These are phyloP conservation scores for Neurospora sp. DNA, from an alignment of 495 filamentous ascomycete genomes.

Conservation along the genomic window DNA sequence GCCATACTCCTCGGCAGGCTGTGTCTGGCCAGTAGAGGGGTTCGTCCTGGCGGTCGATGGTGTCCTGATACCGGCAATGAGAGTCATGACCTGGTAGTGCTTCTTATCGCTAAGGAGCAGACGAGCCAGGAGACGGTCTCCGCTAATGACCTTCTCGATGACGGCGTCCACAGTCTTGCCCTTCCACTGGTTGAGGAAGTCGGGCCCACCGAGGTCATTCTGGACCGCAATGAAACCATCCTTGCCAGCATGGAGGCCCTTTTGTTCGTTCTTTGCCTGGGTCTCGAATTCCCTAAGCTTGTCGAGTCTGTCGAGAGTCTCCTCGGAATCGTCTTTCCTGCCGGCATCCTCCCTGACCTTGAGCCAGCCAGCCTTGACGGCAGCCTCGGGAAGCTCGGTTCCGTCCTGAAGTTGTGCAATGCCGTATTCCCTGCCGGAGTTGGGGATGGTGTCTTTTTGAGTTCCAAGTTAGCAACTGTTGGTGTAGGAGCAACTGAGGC, in stretches of 20 bases:
- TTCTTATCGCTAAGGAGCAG: constrained; percentile 63
- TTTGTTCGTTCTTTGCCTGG: constrained; percentile 63
- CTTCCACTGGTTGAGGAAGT: constrained; percentile 70
- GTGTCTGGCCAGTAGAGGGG: constrained; percentile 61
- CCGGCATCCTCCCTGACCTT: constrained; percentile 89
- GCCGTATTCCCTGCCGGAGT: constrained; percentile 81
- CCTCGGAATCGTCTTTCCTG: constrained; percentile 71
- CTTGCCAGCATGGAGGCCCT: constrained; percentile 62
- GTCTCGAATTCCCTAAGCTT: constrained; percentile 67
- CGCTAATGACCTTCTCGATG: constrained; percentile 81
- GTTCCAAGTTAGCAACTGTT: constrained; percentile 16
- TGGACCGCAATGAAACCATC: constrained; percentile 57
- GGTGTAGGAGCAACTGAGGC: neutral
- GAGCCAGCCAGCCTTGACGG: constrained; percentile 77
- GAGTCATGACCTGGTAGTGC: constrained; percentile 70
- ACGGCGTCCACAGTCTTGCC: constrained; percentile 61
- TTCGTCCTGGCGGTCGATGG: constrained; percentile 76
- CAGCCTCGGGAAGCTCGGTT: constrained; percentile 63
- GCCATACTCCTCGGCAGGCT: constrained; percentile 77
- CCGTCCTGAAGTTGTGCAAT: constrained; percentile 61
- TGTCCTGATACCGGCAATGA: constrained; percentile 82
- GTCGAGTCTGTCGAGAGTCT: constrained; percentile 57
- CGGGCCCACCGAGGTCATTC: constrained; percentile 65
- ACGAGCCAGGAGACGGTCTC: constrained; percentile 80
- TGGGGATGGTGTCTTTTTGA: constrained; percentile 56